A percentile compares a stretch with the other conserved stretches of the same genome.
Conservation (phyloP, 306 rosid species). For the Gastrolobium villosum region DNA sequence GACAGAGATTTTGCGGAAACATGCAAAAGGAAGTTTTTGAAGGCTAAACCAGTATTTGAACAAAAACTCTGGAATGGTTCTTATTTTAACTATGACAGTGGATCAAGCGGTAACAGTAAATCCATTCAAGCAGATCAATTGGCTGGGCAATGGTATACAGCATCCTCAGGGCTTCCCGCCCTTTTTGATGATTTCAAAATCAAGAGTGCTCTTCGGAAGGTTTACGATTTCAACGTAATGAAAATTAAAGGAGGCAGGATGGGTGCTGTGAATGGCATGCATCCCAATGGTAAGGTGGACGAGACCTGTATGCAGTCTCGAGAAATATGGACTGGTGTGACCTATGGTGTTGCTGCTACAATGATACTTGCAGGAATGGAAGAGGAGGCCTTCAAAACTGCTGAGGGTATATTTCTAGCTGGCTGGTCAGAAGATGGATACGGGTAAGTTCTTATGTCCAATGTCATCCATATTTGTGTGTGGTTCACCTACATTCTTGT, state of each 20-base stretch:
- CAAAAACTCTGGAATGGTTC: slow-evolving; percentile 96
- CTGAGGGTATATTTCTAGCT: slow-evolving; percentile 88
- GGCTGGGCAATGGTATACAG: slow-evolving; percentile 99
- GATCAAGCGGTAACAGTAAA: slow-evolving; percentile 88
- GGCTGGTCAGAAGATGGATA: slow-evolving; percentile 99
- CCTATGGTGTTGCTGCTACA: slow-evolving; percentile 92
- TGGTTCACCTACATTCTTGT: not conserved
- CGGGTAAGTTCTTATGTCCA: slow-evolving; percentile 69
- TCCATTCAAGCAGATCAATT: slow-evolving; percentile 98
- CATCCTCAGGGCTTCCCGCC: slow-evolving; percentile 89
- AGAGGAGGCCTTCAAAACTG: slow-evolving; percentile 89
- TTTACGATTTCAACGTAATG: slow-evolving; percentile 94
- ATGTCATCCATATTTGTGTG: slow-evolving; percentile 23
- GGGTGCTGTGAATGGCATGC: slow-evolving; percentile 99
- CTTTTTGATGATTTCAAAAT: slow-evolving; percentile 83
- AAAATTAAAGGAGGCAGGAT: slow-evolving; percentile 89
- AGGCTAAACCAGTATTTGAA: slow-evolving; percentile 91
- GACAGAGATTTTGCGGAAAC: slow-evolving; percentile 83
- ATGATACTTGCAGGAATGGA: slow-evolving; percentile 97
- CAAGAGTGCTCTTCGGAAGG: slow-evolving; percentile 80
- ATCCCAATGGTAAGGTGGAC: slow-evolving; percentile 91
- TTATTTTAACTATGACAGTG: slow-evolving; percentile 94
- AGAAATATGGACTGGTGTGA: slow-evolving; percentile 98
- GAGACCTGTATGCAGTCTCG: slow-evolving; percentile 99
- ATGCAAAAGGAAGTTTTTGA: slow-evolving; percentile 85